Evolutionary conservation across 2,329 filamentous ascomycete species (phyloP), one percentile per base, ranked within the genome.

Genomic region (Penicillium capsulatum): DNA sequence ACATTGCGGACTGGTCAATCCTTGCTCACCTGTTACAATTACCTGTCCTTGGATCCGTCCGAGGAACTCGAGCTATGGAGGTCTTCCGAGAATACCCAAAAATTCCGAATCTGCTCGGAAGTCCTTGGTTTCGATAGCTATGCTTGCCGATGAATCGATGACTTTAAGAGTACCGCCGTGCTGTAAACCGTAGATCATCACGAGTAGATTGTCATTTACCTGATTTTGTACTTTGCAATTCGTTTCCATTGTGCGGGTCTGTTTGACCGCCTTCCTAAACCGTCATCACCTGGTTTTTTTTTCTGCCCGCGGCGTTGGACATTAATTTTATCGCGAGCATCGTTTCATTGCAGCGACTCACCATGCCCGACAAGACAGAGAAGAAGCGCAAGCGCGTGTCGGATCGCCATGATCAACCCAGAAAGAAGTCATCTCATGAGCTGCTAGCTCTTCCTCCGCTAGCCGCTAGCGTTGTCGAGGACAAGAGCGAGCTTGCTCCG

Each of bases 341-440:
- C n/a, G n/a, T n/a, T n/a, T n/a, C n/a, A n/a, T n/a, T n/a, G n/a
- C n/a, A n/a, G n/a, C n/a, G n/a, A 20, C 31, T 11, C 38, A 40
- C 40, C 15, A 26, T 24, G 29, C 36, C 37, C 11, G 49, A 57
- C 17, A 61, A 61, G 36, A 43, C 54, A 24, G 69, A 73, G 35
- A 75, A 72, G 55, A 76, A 76, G 65, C 65, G 73, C 50, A 76
- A 76, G 62, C 65, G 73, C 41, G 59, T 60, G 35, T 67, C 67
- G 3, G 67, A 69, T 34, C 64, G 61, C 28, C 63, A 61, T 29
- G 69, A 67, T 7, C 61, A 63, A 14, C 66, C 72, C 2, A 71
- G 61, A 54, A 77, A 76, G 51, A 76, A 73, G 59, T 50, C 66
- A 5, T 68, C 71, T 7, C 58, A 65, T 32, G 53, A 60, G 24